phyloP scores from a whole-genome alignment of 2,329 filamentous ascomycete species.

The Pyricularia grisea region DNA sequence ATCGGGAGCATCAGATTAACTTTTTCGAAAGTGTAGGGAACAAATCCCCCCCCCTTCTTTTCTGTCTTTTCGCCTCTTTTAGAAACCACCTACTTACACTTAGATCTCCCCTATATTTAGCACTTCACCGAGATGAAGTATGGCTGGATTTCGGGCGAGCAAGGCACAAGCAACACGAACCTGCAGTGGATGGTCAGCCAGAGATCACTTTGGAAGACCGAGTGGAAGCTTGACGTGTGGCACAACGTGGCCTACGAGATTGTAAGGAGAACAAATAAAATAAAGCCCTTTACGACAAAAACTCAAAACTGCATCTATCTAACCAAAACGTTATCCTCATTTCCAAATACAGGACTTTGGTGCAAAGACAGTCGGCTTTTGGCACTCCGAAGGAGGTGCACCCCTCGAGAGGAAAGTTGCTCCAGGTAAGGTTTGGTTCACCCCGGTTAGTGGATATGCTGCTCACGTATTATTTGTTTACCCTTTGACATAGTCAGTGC shows the following conservation, averaged over 20 bases:
- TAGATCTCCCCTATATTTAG: no score
- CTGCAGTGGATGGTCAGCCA: slow-evolving; percentile 57
- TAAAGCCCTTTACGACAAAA: background rate
- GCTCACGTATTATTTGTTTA: background rate
- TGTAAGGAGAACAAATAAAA: slow-evolving; percentile 17
- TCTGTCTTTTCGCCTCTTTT: background rate
- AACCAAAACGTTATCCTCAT: background rate
- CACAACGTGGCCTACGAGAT: slow-evolving; percentile 70
- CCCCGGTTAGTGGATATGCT: background rate
- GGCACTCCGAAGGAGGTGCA: slow-evolving; percentile 56
- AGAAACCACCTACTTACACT: background rate
- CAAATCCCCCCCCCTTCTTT: background rate
- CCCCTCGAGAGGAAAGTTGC: slow-evolving; percentile 48
- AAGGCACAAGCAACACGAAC: slow-evolving; percentile 35
- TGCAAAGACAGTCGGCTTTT: slow-evolving; percentile 53
- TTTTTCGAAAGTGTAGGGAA: slow-evolving; percentile 44
- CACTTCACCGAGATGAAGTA: slow-evolving; percentile 70
- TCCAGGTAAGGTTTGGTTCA: slow-evolving; percentile 21
- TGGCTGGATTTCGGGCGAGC: slow-evolving; percentile 45
- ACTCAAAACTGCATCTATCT: background rate
- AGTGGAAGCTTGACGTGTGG: slow-evolving; percentile 56
- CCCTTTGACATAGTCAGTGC: slow-evolving; percentile 32
- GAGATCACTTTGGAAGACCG: slow-evolving; percentile 50
- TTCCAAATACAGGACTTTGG: slow-evolving; percentile 41
- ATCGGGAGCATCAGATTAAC: slow-evolving; percentile 45